Evolutionary conservation across 2,329 filamentous ascomycete genomes (phyloP).

Genomic region (Penicillium griseofulvum): DNA sequence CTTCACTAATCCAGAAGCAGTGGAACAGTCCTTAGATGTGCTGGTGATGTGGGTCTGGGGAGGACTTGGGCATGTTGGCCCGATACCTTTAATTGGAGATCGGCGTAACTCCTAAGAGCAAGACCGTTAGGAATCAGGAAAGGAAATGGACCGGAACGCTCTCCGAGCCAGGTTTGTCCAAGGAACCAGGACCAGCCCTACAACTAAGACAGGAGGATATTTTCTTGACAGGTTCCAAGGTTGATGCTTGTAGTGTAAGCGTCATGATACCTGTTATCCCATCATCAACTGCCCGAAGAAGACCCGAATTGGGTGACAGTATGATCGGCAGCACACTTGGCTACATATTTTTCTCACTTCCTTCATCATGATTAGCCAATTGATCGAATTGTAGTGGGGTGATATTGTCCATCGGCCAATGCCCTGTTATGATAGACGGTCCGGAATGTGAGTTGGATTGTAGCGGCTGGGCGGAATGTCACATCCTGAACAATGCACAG

Average conservation of each 20-base stretch:
- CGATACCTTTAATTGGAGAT: slow-evolving; percentile 16
- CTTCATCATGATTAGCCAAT: slow-evolving; percentile 14
- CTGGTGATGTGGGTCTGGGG: slow-evolving; percentile 24
- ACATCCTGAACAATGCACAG: slow-evolving; percentile 33
- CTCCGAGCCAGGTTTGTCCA: slow-evolving; percentile 10
- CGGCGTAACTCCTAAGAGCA: slow-evolving; percentile 2
- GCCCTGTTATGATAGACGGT: slow-evolving; percentile 14
- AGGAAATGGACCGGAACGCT: slow-evolving; percentile 13
- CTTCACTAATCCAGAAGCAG: slow-evolving; percentile 35
- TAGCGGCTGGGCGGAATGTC: slow-evolving; percentile 33
- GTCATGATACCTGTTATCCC: slow-evolving; percentile 31
- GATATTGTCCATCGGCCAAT: slow-evolving; percentile 14
- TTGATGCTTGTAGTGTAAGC: slow-evolving; percentile 29
- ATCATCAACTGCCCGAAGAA: slow-evolving; percentile 16
- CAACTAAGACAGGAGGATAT: neutral
- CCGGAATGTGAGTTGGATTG: slow-evolving; percentile 31
- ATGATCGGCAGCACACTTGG: slow-evolving; percentile 15
- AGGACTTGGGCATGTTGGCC: slow-evolving; percentile 12
- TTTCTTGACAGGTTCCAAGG: slow-evolving; percentile 1
- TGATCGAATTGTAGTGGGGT: slow-evolving; percentile 12
- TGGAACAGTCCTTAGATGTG: slow-evolving; percentile 23
- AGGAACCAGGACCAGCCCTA: slow-evolving; percentile 9
- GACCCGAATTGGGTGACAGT: slow-evolving; percentile 11
- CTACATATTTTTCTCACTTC: neutral
- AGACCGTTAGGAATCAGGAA: neutral